phyloP scores from a whole-genome alignment of 768 basidiomycete species.

The Mycena rosella region DNA sequence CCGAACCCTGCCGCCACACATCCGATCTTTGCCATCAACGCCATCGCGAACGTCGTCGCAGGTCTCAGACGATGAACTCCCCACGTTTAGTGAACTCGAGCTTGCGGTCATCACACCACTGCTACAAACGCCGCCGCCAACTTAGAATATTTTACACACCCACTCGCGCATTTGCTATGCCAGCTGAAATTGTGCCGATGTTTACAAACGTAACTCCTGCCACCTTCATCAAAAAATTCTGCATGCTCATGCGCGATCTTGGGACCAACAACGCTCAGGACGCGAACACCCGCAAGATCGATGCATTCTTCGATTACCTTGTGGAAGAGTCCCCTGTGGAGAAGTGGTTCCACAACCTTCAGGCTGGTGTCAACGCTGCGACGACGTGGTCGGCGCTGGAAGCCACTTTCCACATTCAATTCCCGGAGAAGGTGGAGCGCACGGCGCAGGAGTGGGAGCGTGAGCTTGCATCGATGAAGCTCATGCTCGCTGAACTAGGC shows the following conservation, averaged over 20 bases:
- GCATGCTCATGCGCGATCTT: conserved; percentile 27
- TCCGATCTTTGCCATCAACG: not conserved
- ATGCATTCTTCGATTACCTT: conserved; percentile 21
- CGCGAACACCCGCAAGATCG: not conserved
- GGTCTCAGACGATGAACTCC: not conserved
- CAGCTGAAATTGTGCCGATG: conserved; percentile 14
- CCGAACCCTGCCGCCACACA: not conserved
- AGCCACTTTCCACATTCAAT: conserved; percentile 2
- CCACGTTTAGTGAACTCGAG: not conserved
- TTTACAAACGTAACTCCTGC: conserved; percentile 21
- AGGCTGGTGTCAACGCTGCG: not conserved
- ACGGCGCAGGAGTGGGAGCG: conserved; percentile 32
- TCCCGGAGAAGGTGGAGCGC: conserved; percentile 15
- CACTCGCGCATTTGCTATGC: not conserved
- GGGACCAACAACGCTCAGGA: not conserved
- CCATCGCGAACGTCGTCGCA: not conserved
- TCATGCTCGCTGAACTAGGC: conserved; percentile 30
- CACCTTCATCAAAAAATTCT: conserved; percentile 22
- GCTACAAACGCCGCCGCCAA: not conserved
- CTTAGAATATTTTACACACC: too few relatives aligned
- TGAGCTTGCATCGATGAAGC: conserved; percentile 24
- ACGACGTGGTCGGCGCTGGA: conserved; percentile 14
- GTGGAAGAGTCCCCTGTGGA: conserved; percentile 15
- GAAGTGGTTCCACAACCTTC: conserved; percentile 2
- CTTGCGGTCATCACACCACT: not conserved